Evolutionary conservation across 2,329 filamentous ascomycete species (phyloP), one percentile per base, ranked within the genome.

Genomic region (Botrytis cinerea): DNA sequence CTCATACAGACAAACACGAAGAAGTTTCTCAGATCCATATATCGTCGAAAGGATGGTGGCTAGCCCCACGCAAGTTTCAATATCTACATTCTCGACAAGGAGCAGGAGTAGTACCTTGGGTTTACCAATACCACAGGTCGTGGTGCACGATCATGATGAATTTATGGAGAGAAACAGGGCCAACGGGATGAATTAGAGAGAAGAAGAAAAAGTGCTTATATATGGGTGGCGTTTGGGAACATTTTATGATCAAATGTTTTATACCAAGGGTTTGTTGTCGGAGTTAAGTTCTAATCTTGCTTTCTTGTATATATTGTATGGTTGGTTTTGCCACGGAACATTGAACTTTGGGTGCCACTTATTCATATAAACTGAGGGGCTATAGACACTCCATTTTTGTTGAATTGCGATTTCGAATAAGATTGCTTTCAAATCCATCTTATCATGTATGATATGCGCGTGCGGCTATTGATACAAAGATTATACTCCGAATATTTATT

Each of bases 61-160:
- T 8, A 69, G 62, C 22, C 62, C 61, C 4, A 32, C 28, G 18
- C 62, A 48, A 46, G 12, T n/a, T 43, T 32, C 43, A 25, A 7
- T n/a, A 60, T 51, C 43, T 8, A 45, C 16, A 20, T 6, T 35
- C 51, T 32, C 32, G 10, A n/a, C 9, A n/a, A 57, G 71, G 51
- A 71, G 67, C 35, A 59, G 54, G 51, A 73, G 61, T 60, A 69
- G 70, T 60, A 51, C 69, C 51, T 73, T 57, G 40, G 68, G 16
- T 25, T 43, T 69, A 6, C 35, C 48, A 35, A 59, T 78, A 35
- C 78, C 78, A 1, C 43, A 71, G 45, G 75, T 79, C 6, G 38
- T 71, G 51, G 74, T 79, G 7, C 45, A 78, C 60, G 74, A 78
- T 73, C 75, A 78, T 74, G 77, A 78, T 74, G 73, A 70, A 1